Percentiles rank a stretch among this genome's conserved stretches.
These are phyloP conservation scores for Pleurotus sapidus DNA, from an alignment of 768 basidiomycete species.

Conservation along the genomic window DNA sequence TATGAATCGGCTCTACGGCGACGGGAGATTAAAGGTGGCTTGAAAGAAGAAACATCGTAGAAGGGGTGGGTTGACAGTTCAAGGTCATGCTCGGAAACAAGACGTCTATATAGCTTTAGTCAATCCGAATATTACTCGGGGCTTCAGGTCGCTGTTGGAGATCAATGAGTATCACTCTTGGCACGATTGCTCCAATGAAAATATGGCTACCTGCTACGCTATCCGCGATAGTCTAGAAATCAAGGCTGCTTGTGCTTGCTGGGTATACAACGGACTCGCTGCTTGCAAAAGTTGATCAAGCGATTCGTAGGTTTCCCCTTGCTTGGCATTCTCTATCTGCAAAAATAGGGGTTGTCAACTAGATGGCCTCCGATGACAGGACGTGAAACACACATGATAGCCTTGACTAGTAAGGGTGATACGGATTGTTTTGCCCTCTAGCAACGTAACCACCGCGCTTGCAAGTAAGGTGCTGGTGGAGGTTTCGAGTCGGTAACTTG, in stretches of 20 bases:
- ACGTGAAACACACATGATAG: conserved; percentile 43
- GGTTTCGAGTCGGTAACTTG: conserved; percentile 38
- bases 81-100: not conserved
- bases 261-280: conserved; percentile 51
- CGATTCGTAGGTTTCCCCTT: conserved; percentile 44
- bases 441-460: conserved; percentile 47
- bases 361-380: not conserved
- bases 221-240: conserved; percentile 37
- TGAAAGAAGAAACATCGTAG: conserved; percentile 18
- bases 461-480: conserved; percentile 42
- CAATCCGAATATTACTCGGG: too few relatives aligned
- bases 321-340: conserved; percentile 12
- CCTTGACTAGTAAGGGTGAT: conserved; percentile 52
- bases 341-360: conserved; percentile 15
- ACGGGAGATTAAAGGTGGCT: conserved; percentile 33
- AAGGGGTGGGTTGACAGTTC: conserved; percentile 5
- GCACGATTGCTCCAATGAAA: not conserved
- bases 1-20: conserved; percentile 49
- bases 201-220: not conserved
- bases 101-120: too few relatives aligned
- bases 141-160: too few relatives aligned
- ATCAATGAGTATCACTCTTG: not conserved
- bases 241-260: conserved; percentile 43
- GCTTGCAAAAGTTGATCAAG: conserved; percentile 56
- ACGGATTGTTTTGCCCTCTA: conserved; percentile 49